Percentiles rank a stretch among this genome's conserved stretches.
Conservation (phyloP, 345 rosid genomes). For the Dipteronia dyeriana region DNA sequence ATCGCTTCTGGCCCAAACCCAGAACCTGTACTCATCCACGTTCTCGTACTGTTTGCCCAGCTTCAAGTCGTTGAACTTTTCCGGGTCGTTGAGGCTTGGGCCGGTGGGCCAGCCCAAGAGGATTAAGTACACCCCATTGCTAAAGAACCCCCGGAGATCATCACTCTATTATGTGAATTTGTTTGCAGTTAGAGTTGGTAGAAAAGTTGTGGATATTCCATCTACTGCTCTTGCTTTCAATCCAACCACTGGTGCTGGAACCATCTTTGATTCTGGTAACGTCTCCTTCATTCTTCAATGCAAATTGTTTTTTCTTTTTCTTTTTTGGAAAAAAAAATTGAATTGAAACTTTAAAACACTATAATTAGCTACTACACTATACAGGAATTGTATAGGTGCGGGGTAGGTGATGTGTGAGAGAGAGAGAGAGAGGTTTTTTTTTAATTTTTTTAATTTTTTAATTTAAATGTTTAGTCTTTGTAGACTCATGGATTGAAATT, state of each 20-base stretch:
- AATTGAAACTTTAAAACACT: too few relatives aligned
- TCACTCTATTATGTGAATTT: conserved; percentile 85
- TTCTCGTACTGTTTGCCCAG: conserved; percentile 94
- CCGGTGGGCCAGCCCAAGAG: conserved; percentile 71
- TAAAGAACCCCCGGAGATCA: conserved; percentile 77
- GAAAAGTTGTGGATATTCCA: conserved; percentile 69
- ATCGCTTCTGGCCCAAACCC: conserved; percentile 78
- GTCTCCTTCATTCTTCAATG: too few relatives aligned
- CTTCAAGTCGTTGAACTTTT: conserved; percentile 66
- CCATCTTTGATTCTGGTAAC: conserved; percentile 90
- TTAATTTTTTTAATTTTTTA: too few relatives aligned
- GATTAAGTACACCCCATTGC: conserved; percentile 79
- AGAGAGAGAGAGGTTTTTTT: too few relatives aligned
- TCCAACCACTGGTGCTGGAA: conserved; percentile 80
- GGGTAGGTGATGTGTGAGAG: too few relatives aligned
- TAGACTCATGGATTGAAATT: too few relatives aligned
- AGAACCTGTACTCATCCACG: conserved; percentile 63
- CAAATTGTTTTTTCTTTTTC: too few relatives aligned
- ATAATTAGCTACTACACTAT: too few relatives aligned
- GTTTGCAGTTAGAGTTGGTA: conserved; percentile 74
- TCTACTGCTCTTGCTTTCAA: conserved; percentile 66
- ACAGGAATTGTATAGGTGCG: too few relatives aligned
- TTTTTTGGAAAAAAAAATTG: too few relatives aligned
- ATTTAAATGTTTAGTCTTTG: too few relatives aligned
- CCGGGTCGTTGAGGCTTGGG: conserved; percentile 87